phyloP scores from a whole-genome alignment of 2,329 filamentous ascomycete species.

The Alternaria conjuncta region DNA sequence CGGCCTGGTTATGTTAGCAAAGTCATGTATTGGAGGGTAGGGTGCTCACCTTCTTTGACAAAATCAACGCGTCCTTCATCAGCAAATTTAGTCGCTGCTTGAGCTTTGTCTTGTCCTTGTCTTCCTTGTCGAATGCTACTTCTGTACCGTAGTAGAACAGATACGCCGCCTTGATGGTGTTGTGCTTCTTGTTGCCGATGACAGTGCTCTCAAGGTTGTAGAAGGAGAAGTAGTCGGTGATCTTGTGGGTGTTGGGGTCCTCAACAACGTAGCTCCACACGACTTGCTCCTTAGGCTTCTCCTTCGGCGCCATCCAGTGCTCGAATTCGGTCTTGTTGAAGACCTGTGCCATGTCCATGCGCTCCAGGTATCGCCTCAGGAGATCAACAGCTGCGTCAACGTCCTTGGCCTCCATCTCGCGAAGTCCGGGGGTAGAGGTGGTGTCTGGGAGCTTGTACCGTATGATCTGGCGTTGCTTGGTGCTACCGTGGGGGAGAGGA shows the following conservation, averaged over 20 bases:
- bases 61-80: conserved; percentile 82
- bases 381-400: conserved; percentile 76
- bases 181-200: conserved; percentile 80
- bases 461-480: conserved; percentile 81
- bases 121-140: conserved; percentile 66
- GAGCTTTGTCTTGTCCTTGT: conserved; percentile 62
- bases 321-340: conserved; percentile 81
- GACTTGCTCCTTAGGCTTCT: conserved; percentile 68
- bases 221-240: conserved; percentile 97
- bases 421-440: conserved; percentile 75
- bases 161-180: conserved; percentile 86
- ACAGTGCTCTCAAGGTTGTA: conserved; percentile 94
- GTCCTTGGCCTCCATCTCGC: conserved; percentile 81
- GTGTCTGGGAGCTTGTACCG: conserved; percentile 82
- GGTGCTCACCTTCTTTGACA: conserved; percentile 73
- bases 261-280: conserved; percentile 94
- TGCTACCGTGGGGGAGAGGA: conserved; percentile 81
- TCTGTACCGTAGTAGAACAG: conserved; percentile 97
- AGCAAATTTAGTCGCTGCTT: conserved; percentile 82
- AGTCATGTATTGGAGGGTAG: background rate
- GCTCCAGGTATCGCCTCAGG: conserved; percentile 76
- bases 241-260: conserved; percentile 71
- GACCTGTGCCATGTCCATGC: conserved; percentile 83
- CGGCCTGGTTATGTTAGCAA: conserved; percentile 53
- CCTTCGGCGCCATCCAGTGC: conserved; percentile 84